Base-by-base conservation (phyloP, 768 basidiomycete species). In the Trametes sanguinea region DNA sequence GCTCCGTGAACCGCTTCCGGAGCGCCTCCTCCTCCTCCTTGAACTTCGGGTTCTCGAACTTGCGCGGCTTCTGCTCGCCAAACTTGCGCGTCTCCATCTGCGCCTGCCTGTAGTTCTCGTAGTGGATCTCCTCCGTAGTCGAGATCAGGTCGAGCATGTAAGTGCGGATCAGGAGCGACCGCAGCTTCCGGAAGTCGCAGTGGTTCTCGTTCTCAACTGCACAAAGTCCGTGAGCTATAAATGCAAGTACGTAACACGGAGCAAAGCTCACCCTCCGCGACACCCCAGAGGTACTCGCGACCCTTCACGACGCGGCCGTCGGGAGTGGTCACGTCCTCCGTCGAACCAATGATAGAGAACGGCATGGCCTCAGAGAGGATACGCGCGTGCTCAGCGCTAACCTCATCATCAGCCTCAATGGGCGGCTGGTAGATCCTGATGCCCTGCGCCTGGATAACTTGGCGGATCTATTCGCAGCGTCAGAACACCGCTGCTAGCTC, bases 11-110 rank as follows among this genome's bases (percentile, higher is more conserved):
- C 64, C 95, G 87, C 83, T 95, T 98, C 72, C 96, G 84, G 64
- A 98, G 85, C 61, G 88, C 83, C 76, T 99, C 97, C 76, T 99
- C 96, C 79, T 99, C 97, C 76, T 98, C 97, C 81, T 95, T 95
- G 88, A 96, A 99, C 78, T 98, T 98, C 69, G 97, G 96, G 77
- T 98, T 99, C 79, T 99, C 95, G 67, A 93, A 83, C 80, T 98
- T 98, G 85, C 94, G 95, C 71, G 95, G 93, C 80, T 98, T 98
- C 68, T 95, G 88, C 76, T 98, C 97, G 67, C 95, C 97, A 67
- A 95, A 96, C 78, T 98, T 98, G 77, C 97, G 90, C 7, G 97
- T 98, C 83, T 99, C 97, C 97, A 99, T 98, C 79, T 98, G 97
- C 67, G 93, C 85, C 70, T 96, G 93, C 63, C 97, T 85, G 83